These are phyloP conservation scores for Colletotrichum endophyticum DNA, from an alignment of 2,329 filamentous ascomycete species.

Conservation along the genomic window DNA sequence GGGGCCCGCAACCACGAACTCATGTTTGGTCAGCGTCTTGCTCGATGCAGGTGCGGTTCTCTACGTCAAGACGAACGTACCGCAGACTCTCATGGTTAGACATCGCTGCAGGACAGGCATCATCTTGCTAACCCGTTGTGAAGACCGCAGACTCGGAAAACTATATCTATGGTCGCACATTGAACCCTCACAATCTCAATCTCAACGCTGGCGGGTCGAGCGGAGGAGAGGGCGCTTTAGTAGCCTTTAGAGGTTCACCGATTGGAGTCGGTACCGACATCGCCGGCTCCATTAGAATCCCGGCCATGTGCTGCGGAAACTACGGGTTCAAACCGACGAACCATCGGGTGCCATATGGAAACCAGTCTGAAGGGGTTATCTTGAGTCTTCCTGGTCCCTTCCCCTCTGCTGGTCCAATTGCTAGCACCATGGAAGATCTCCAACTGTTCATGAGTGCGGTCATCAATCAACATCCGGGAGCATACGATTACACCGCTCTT, in stretches of 20 bases:
- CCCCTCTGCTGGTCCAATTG: not conserved
- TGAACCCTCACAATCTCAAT: not conserved
- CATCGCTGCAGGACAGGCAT: rapidly evolving
- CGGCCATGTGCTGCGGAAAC: not conserved
- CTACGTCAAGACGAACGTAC: not conserved
- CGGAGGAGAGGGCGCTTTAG: not conserved
- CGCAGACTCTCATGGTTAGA: not conserved
- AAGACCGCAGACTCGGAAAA: not conserved
- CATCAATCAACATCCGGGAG: not conserved
- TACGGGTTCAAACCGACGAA: not conserved
- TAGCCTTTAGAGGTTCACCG: not conserved
- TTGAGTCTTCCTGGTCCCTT: not conserved
- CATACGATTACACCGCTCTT: not conserved
- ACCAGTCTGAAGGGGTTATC: not conserved
- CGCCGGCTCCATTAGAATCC: not conserved
- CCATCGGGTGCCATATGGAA: not conserved
- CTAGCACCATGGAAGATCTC: not conserved
- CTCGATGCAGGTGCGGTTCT: not conserved
- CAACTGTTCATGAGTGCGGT: not conserved
- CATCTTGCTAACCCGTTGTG: not conserved
- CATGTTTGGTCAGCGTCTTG: not conserved
- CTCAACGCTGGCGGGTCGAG: not conserved
- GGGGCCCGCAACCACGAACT: not conserved
- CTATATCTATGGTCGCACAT: not conserved
- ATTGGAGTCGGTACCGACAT: not conserved